Percentiles rank a stretch among this genome's conserved stretches.
Evolutionary conservation across 805 yeast species (phyloP).

Genomic region (Saturnispora sekii): DNA sequence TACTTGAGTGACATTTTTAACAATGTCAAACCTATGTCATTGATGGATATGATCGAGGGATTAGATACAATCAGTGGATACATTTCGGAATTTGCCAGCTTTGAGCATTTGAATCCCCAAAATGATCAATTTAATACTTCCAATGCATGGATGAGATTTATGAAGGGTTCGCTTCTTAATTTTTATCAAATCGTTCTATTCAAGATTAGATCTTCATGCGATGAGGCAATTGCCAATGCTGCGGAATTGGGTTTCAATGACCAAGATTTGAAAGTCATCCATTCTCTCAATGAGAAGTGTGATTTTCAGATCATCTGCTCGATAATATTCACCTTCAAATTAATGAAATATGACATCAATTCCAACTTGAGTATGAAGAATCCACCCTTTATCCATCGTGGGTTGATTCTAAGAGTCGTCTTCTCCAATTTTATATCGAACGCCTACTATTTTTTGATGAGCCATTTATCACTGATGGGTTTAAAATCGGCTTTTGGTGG

Average conservation of each 20-base stretch:
- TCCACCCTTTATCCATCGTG: too few species aligned
- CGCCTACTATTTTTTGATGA: slow-evolving; percentile 1
- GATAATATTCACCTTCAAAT: not conserved
- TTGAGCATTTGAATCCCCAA: not conserved
- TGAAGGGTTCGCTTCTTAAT: not conserved
- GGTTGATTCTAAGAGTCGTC: not conserved
- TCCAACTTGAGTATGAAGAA: too few species aligned
- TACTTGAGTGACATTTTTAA: slow-evolving; percentile 1
- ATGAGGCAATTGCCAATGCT: not conserved
- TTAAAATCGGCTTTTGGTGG: not conserved
- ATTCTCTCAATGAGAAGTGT: not conserved
- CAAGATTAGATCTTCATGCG: not conserved
- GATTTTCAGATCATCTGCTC: not conserved
- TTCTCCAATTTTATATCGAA: not conserved
- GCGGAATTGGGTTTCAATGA: not conserved
- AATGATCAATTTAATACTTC: not conserved
- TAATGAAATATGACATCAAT: not conserved
- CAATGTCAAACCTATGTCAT: not conserved
- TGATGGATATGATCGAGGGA: slow-evolving; percentile 5
- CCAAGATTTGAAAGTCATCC: not conserved
- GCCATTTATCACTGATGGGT: not conserved
- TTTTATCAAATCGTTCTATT: slow-evolving; percentile 3
- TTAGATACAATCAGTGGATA: slow-evolving; percentile 1
- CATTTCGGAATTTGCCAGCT: not conserved
- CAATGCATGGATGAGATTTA: not conserved